phyloP scores from a whole-genome alignment of 1,284 basidiomycete genomes.

The Schizophyllum commune region DNA sequence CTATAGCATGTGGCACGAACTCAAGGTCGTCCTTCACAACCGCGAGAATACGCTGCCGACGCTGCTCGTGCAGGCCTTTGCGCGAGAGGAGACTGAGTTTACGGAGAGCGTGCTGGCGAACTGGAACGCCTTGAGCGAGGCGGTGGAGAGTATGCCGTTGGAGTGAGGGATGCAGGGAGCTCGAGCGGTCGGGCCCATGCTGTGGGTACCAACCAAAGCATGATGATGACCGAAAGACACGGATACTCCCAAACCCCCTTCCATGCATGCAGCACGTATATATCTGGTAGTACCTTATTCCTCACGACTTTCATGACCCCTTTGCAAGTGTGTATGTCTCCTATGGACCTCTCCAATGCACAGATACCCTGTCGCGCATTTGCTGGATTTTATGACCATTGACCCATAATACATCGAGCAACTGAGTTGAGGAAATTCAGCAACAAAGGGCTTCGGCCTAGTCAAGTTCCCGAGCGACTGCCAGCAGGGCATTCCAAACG shows the following conservation, averaged over 20 bases:
- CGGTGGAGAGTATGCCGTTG: constrained; percentile 74
- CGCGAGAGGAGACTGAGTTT: constrained; percentile 63
- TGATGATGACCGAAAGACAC: not conserved
- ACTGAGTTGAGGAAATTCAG: too few relatives aligned
- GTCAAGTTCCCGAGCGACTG: too few relatives aligned
- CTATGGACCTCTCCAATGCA: not conserved
- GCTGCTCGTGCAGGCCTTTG: constrained; percentile 63
- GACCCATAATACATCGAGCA: too few relatives aligned
- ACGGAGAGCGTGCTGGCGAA: constrained; percentile 53
- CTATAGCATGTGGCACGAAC: constrained; percentile 86
- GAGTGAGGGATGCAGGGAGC: too few relatives aligned
- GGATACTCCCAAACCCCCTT: not conserved
- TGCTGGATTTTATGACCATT: too few relatives aligned
- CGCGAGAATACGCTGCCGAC: constrained; percentile 79
- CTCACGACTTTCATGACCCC: not conserved
- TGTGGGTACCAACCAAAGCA: not conserved
- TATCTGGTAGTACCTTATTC: not conserved
- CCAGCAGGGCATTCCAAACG: too few relatives aligned
- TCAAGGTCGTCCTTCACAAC: constrained; percentile 82
- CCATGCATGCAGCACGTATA: not conserved
- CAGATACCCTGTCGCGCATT: not conserved
- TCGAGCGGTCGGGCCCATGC: too few relatives aligned
- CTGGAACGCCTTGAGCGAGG: constrained; percentile 68
- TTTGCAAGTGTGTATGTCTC: not conserved
- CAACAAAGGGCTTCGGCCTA: too few relatives aligned